phyloP scores from a whole-genome alignment of 768 basidiomycete genomes.

The Tricholoma matsutake region DNA sequence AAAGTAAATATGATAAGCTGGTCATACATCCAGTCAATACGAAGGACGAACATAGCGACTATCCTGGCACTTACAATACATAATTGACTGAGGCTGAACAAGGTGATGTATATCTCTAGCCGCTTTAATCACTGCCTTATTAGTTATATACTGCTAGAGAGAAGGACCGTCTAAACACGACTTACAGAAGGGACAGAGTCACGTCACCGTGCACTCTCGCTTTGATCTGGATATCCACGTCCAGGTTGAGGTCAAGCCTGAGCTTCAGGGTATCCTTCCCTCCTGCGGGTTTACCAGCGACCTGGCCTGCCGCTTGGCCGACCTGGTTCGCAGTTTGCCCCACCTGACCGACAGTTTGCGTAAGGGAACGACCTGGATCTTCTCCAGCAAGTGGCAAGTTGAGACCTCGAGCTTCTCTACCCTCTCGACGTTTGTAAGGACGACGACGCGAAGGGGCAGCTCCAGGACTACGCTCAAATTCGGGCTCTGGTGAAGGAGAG shows the following conservation, averaged over 20 bases:
- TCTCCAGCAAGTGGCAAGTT: neutral
- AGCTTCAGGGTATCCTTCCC: conserved; percentile 15
- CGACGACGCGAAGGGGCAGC: neutral
- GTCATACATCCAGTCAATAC: neutral
- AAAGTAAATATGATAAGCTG: too few species aligned
- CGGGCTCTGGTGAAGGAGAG: neutral
- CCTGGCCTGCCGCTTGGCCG: neutral
- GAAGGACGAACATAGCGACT: neutral
- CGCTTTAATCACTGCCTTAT: neutral
- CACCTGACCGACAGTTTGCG: neutral
- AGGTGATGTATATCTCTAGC: neutral
- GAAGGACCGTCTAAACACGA: neutral
- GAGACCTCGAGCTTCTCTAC: neutral
- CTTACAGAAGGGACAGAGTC: conserved; percentile 18
- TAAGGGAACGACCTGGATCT: neutral
- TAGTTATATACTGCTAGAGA: neutral
- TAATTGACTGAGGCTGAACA: neutral
- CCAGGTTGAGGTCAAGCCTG: conserved; percentile 17
- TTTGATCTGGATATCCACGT: conserved; percentile 16
- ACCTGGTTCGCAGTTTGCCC: neutral
- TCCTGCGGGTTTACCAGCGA: neutral
- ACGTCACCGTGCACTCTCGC: conserved; percentile 18
- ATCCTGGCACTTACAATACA: neutral
- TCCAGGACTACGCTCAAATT: neutral
- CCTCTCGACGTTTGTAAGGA: neutral